Conservation (phyloP, 2,329 filamentous ascomycete genomes). For the Fonsecaea pugnacius region DNA sequence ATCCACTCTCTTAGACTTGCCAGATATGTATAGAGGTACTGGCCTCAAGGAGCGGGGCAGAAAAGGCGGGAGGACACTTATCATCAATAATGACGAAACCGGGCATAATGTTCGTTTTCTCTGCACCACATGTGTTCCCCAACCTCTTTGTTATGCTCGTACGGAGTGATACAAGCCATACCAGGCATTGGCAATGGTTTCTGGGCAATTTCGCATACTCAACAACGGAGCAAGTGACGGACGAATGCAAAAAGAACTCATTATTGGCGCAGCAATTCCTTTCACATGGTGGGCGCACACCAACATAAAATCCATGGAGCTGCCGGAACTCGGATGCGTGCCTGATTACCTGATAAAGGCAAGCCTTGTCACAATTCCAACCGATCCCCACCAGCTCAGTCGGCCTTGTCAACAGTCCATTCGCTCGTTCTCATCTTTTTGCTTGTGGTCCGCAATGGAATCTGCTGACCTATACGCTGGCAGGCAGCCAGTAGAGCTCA, state of each 20-base stretch:
- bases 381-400: not conserved
- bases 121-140: not conserved
- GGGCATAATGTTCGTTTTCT: not conserved
- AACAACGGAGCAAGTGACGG: not conserved
- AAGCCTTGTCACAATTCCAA: not conserved
- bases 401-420: not conserved
- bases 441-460: not conserved
- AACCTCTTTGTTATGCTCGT: not conserved
- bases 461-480: not conserved
- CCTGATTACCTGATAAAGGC: conserved; percentile 20
- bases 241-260: not conserved
- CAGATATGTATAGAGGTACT: not conserved
- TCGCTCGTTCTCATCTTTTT: conserved; percentile 10
- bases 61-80: not conserved
- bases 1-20: not conserved
- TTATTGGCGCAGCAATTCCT: not conserved
- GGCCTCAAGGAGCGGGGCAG: not conserved
- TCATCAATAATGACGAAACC: not conserved
- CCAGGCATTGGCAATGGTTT: not conserved
- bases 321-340: conserved; percentile 12
- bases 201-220: not conserved
- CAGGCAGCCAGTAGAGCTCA: conserved; percentile 1
- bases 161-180: not conserved
- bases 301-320: not conserved
- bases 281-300: not conserved